Base-by-base conservation (phyloP, 768 basidiomycete genomes). In the Mycena polygramma region DNA sequence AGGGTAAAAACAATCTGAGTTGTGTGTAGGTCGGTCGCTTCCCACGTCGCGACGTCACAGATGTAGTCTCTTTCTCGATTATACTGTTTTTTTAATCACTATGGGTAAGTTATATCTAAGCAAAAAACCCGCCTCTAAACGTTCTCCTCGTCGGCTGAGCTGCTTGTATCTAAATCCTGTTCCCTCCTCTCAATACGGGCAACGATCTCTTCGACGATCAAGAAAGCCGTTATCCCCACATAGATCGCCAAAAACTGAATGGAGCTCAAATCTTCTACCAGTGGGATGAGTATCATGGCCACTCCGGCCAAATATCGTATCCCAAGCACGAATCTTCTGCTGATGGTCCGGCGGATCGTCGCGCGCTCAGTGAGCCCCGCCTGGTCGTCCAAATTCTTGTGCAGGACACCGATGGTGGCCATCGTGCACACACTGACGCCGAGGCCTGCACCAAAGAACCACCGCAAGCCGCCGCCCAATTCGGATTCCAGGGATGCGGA, bases 391-490 rank as follows among this genome's bases (percentile, higher is more conserved):
- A 73, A 22, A 43, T 68, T 73, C 58, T 60, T 48, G 63, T 73
- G 73, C 36, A 73, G 57, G 11, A 68, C 45, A 17, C 73, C 73
- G 35, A 73, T 63, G 1, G 73, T 68, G 11, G 73, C 73, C 73
- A 73, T 73, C 0, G 48, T 68, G 30, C 61, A 68, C n/a, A 73
- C 10, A 10, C 69, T 70, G 26, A 49, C 69, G 7, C 73, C 73
- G 26, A 73, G 69, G 7, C 73, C 73, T 1, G 62, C 73, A 26
- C 73, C 73, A 46, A 73, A 70, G 66, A 64, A 73, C 73, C 73
- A 73, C 9, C 68, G 67, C 36, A 73, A 13, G 10, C 60, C 72
- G 7, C 63, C 68, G 39, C 61, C 73, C 0, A 35, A n/a, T 10
- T 67, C 69, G 17, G 52, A 46, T 41, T 68, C 66, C 26, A 66